Evolutionary conservation across 768 basidiomycete genomes (phyloP).

Genomic region (Suillus clintonianus): DNA sequence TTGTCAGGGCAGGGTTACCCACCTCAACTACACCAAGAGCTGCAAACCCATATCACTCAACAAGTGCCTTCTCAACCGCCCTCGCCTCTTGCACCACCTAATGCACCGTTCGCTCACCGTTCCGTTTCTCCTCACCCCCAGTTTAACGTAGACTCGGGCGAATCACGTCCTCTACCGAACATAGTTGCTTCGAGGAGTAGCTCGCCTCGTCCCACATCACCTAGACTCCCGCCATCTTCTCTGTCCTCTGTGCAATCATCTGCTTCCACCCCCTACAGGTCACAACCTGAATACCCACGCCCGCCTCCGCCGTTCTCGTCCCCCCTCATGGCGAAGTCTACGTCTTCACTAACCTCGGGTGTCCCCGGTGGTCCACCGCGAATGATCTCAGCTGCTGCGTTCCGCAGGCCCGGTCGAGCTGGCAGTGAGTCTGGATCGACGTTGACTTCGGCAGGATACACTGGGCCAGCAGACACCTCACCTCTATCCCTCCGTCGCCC

Average conservation of each 20-base stretch:
- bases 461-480: conserved; percentile 42
- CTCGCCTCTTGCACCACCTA: conserved; percentile 36
- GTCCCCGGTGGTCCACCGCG: conserved; percentile 40
- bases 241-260: not conserved
- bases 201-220: conserved; percentile 13
- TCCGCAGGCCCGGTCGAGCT: conserved; percentile 52
- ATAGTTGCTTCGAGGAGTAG: not conserved
- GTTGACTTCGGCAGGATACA: conserved; percentile 10
- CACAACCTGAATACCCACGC: conserved; percentile 50
- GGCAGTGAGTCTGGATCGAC: conserved; percentile 7
- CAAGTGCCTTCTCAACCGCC: conserved; percentile 20
- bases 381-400: conserved; percentile 78
- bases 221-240: conserved; percentile 8
- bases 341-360: conserved; percentile 31
- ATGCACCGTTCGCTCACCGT: conserved; percentile 41
- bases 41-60: conserved; percentile 10
- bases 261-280: conserved; percentile 35
- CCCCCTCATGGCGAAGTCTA: conserved; percentile 31
- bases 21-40: conserved; percentile 5
- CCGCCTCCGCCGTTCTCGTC: conserved; percentile 36
- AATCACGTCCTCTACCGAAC: conserved; percentile 5
- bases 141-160: conserved; percentile 6
- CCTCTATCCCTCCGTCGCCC: conserved; percentile 54
- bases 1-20: not conserved
- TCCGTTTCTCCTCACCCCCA: conserved; percentile 41